Conservation (phyloP, 176 grass and related monocot genomes). For the Luzula sylvatica region DNA sequence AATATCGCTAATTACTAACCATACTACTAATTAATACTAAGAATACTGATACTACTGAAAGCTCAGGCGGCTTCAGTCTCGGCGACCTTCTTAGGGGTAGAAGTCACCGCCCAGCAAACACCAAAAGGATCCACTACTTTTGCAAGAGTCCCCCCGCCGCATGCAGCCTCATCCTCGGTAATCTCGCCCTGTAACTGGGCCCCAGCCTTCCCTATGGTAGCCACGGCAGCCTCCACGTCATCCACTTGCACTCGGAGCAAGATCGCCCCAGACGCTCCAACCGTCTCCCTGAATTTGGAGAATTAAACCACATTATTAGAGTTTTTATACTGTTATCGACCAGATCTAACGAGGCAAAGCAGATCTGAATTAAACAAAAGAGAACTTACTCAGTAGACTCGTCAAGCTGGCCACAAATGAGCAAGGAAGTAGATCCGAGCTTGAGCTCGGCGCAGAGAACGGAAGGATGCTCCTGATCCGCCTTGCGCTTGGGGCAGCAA, state of each 20-base stretch:
- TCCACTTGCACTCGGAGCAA: slow-evolving; percentile 26
- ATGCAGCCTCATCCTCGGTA: slow-evolving; percentile 15
- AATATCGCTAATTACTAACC: background rate
- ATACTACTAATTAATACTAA: background rate
- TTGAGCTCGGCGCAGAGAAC: slow-evolving; percentile 52
- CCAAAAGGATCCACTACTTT: slow-evolving; percentile 46
- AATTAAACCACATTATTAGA: background rate
- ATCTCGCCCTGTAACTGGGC: slow-evolving; percentile 28
- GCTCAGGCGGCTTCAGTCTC: no score
- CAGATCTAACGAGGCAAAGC: background rate
- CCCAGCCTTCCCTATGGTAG: slow-evolving; percentile 25
- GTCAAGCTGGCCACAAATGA: slow-evolving; percentile 36
- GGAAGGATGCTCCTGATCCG: slow-evolving; percentile 29
- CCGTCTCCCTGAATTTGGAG: slow-evolving; percentile 1
- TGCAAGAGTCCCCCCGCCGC: background rate
- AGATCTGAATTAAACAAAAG: background rate
- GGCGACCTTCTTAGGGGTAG: no score
- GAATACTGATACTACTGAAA: background rate
- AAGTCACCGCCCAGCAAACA: slow-evolving; percentile 30
- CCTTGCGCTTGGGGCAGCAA: slow-evolving; percentile 52
- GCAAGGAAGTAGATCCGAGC: slow-evolving; percentile 24
- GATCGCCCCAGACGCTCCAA: background rate
- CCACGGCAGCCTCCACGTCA: slow-evolving; percentile 25
- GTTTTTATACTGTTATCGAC: no score
- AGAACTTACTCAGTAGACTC: slow-evolving; percentile 21